Base-by-base conservation (phyloP, 2,329 filamentous ascomycete genomes). In the Exserohilum turcica region DNA sequence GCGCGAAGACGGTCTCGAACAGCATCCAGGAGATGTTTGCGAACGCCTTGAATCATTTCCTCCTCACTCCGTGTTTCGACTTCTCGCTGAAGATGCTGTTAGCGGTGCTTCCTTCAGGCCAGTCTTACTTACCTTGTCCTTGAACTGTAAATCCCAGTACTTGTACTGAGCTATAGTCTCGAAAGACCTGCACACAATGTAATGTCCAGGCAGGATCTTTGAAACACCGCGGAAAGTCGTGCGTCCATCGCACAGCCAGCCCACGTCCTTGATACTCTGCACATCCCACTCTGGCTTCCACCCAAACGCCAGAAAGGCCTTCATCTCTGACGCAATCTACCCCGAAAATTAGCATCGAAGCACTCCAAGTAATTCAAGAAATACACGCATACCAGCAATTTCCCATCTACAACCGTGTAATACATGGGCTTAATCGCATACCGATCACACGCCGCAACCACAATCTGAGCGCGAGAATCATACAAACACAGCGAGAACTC, bases 351-450 rank as follows among this genome's bases (percentile, higher is more conserved):
- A 54, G 46, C 37, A 2, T 28, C 12, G 9, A 4, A 8, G 7
- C 5, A 12, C 2, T 16, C n/a, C 6, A 5, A 39, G 5, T 2
- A 15, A 33, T n/a, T n/a, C n/a, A 7, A 8, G 9, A 6, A 37
- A 2, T 21, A 37, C 19, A 2, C 4, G n/a, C 55, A 40, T 51
- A 60, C 57, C 27, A 84, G 65, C 3, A 85, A 49, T 49, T 72
- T 68, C 5, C 68, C 72, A 5, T 67, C 66, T 1, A 74, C 57
- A 1, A 77, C 53, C 0, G 80, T 83, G 69, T 78, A 84, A 51
- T 82, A 80, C 15, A 85, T 72, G 2, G 82, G 82, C 64, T 85
- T 85, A 61, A 85, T 81, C 3, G 83, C 83, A 63, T 79, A 84
- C 0, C 82, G 77, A 62, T 86, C 83, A 15, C 82, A 68, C 1